Percentiles rank a stretch among this genome's conserved stretches.
Evolutionary conservation across 306 rosid species (phyloP).

Genomic region (Trifolium repens): DNA sequence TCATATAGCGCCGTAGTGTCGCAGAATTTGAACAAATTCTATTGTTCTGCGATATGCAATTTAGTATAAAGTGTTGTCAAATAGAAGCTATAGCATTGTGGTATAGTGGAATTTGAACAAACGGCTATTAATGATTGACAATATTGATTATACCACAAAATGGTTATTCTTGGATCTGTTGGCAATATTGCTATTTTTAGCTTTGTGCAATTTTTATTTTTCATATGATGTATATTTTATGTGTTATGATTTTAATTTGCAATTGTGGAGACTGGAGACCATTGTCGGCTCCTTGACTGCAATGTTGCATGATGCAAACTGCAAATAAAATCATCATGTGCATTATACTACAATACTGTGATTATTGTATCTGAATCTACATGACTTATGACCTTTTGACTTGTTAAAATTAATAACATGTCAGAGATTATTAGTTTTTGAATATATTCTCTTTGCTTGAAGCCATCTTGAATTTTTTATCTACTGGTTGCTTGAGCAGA

Average conservation of each 20-base stretch:
- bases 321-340: not conserved
- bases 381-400: not conserved
- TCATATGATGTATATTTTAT: not conserved
- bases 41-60: not conserved
- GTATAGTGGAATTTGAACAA: not conserved
- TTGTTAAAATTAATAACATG: slow-evolving; percentile 1
- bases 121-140: not conserved
- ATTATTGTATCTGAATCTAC: slow-evolving; percentile 3
- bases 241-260: not conserved
- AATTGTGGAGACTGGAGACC: not conserved
- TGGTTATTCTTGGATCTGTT: not conserved
- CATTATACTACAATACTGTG: slow-evolving; percentile 11
- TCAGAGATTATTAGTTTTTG: not conserved
- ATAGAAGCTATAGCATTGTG: not conserved
- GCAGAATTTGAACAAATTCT: not conserved
- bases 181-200: not conserved
- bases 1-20: not conserved
- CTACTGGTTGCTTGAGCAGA: slow-evolving; percentile 53
- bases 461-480: slow-evolving; percentile 29
- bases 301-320: slow-evolving; percentile 5
- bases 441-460: not conserved
- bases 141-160: not conserved
- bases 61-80: not conserved
- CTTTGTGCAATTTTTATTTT: not conserved
- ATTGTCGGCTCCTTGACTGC: not conserved